Conservation (phyloP, 2,329 filamentous ascomycete genomes). For the Onygenales sp. region DNA sequence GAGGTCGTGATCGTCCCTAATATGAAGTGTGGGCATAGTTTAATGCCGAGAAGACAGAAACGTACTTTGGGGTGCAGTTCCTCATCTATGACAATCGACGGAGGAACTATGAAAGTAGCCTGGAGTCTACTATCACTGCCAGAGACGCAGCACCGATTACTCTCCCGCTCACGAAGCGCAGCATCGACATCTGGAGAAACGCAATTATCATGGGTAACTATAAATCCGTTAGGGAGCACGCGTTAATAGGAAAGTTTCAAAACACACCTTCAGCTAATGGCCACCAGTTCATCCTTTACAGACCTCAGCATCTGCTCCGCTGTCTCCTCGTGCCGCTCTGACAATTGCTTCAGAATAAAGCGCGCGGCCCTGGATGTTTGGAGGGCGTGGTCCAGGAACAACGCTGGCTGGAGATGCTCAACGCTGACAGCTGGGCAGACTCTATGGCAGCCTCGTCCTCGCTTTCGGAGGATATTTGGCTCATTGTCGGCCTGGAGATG, state of each 20-base stretch:
- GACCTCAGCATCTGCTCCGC: background rate
- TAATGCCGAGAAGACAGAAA: background rate
- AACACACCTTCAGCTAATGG: background rate
- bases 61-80: background rate
- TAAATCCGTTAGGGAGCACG: background rate
- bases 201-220: background rate
- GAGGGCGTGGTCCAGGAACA: background rate
- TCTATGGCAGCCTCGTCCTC: background rate
- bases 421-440: background rate
- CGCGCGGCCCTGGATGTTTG: background rate
- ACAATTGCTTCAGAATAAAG: background rate
- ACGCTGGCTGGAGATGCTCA: background rate
- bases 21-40: background rate
- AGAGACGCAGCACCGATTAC: background rate
- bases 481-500: no score
- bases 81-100: background rate
- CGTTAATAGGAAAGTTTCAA: no score
- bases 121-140: background rate
- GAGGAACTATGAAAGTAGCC: background rate
- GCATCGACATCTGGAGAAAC: background rate
- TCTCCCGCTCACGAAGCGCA: slow-evolving; percentile 1
- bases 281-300: background rate
- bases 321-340: background rate
- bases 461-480: no score
- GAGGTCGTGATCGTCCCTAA: background rate